Evolutionary conservation across 2,329 filamentous ascomycete species (phyloP).

Genomic region (Fusarium austroafricanum): DNA sequence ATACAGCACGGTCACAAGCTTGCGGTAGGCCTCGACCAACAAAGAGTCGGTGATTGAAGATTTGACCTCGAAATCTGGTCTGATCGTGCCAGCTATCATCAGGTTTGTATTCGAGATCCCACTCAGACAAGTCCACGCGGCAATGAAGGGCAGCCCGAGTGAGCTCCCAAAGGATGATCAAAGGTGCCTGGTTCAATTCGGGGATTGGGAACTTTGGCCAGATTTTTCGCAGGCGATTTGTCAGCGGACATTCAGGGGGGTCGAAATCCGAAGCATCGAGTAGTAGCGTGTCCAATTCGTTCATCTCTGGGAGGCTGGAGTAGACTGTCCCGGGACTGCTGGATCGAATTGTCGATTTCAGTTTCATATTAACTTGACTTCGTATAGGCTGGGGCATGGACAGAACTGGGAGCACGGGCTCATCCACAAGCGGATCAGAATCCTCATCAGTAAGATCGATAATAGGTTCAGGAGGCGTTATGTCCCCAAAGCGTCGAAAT

Average conservation of each 20-base stretch:
- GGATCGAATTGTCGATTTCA: conserved; percentile 1
- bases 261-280: neutral
- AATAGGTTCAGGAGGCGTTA: conserved; percentile 20
- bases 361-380: conserved; percentile 9
- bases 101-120: conserved; percentile 52
- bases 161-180: conserved; percentile 65
- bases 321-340: conserved; percentile 34
- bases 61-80: conserved; percentile 53
- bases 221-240: conserved; percentile 49
- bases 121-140: conserved; percentile 52
- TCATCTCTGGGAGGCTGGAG: conserved; percentile 36
- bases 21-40: conserved; percentile 61
- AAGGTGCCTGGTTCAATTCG: conserved; percentile 57
- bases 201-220: conserved; percentile 56
- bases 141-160: conserved; percentile 61
- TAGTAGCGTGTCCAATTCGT: conserved; percentile 14
- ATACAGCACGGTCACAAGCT: conserved; percentile 57
- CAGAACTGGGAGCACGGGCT: conserved; percentile 18
- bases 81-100: conserved; percentile 58
- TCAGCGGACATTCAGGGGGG: conserved; percentile 11
- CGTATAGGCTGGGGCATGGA: neutral
- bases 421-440: conserved; percentile 14
- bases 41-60: conserved; percentile 57
- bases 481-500: conserved; percentile 3
- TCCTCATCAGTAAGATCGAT: neutral